Evolutionary conservation across 2,329 filamentous ascomycete species (phyloP).

Genomic region (Aspergillus ibericus): DNA sequence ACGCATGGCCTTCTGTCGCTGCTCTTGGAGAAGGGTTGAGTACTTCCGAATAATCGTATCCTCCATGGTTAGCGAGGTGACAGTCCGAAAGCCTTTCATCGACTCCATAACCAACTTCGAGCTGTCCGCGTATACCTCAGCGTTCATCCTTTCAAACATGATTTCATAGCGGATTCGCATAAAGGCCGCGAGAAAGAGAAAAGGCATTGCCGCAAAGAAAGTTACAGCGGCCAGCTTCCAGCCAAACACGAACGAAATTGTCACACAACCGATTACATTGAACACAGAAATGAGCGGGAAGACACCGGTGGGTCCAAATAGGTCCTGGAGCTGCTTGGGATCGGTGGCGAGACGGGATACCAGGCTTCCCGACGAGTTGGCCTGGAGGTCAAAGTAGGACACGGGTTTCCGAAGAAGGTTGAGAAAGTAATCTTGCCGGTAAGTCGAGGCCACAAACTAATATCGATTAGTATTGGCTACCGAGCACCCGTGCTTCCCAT

Average conservation of each 20-base stretch:
- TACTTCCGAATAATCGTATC: conserved; percentile 65
- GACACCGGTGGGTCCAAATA: conserved; percentile 48
- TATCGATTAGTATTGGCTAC: conserved; percentile 17
- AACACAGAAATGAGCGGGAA: conserved; percentile 63
- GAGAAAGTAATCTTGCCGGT: conserved; percentile 50
- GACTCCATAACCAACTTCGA: conserved; percentile 75
- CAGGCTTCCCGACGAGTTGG: conserved; percentile 51
- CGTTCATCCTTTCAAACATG: conserved; percentile 67
- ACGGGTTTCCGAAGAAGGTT: conserved; percentile 47
- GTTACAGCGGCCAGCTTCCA: conserved; percentile 75
- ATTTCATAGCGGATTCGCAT: conserved; percentile 62
- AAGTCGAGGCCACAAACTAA: conserved; percentile 40
- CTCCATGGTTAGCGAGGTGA: conserved; percentile 69
- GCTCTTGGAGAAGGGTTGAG: conserved; percentile 55
- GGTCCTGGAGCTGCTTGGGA: conserved; percentile 50
- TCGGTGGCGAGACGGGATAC: conserved; percentile 50
- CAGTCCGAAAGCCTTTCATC: conserved; percentile 71
- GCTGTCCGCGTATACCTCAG: conserved; percentile 66
- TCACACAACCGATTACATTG: conserved; percentile 62
- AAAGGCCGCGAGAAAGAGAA: conserved; percentile 51
- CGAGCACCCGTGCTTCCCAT: neutral
- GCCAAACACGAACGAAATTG: conserved; percentile 68
- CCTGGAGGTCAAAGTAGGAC: conserved; percentile 45
- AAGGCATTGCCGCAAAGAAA: conserved; percentile 58
- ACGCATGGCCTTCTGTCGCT: conserved; percentile 60